Evolutionary conservation across 177 flowering plant species (phyloP).

Genomic region (Vitis hybrid): DNA sequence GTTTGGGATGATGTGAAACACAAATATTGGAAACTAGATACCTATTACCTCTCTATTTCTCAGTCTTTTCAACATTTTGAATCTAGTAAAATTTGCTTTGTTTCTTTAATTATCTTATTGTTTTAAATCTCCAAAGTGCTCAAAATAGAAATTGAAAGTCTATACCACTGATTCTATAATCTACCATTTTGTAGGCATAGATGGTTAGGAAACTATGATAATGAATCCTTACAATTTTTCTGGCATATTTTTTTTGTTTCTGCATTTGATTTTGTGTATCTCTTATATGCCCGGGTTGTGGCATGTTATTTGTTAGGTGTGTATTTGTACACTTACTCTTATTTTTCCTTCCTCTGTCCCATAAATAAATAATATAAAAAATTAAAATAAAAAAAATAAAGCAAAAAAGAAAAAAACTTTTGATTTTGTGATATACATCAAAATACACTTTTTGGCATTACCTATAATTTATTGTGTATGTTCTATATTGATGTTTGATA

Average conservation of each 20-base stretch:
- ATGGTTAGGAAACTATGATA: not conserved
- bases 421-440: no score
- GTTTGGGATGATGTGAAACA: slow-evolving; percentile 97
- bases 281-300: no score
- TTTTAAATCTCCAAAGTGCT: not conserved
- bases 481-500: no score
- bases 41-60: slow-evolving; percentile 94
- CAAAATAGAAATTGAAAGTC: not conserved
- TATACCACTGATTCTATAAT: not conserved
- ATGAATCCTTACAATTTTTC: not conserved
- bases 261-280: no score
- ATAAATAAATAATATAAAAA: no score
- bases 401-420: no score
- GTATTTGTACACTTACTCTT: no score
- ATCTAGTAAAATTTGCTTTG: slow-evolving; percentile 28
- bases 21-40: slow-evolving; percentile 98
- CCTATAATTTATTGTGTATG: no score
- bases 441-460: no score
- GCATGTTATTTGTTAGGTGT: no score
- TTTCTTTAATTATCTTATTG: not conserved
- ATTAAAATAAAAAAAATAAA: no score
- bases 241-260: not conserved
- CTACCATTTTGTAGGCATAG: not conserved
- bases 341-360: no score
- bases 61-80: slow-evolving; percentile 55